A percentile compares a stretch with the other conserved stretches of the same genome.
Conservation (phyloP, 2,329 filamentous ascomycete species). For the Penicillium carneum region DNA sequence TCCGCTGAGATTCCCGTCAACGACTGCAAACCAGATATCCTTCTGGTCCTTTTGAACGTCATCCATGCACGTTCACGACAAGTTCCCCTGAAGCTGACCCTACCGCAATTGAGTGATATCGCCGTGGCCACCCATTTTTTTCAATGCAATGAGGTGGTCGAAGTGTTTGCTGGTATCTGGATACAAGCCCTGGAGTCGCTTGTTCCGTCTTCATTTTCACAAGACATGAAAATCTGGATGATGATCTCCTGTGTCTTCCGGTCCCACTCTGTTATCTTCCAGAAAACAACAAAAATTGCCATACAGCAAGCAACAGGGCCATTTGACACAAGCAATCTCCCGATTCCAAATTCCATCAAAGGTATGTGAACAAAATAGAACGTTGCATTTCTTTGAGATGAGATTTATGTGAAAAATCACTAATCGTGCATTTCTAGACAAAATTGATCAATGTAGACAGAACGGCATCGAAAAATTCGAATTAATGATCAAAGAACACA, state of each 20-base stretch:
- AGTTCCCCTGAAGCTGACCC: neutral
- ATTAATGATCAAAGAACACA: no score
- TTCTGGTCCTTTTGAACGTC: slow-evolving; percentile 1
- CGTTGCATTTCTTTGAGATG: no score
- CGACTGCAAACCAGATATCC: neutral
- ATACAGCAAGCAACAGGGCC: neutral
- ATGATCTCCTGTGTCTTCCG: slow-evolving; percentile 7
- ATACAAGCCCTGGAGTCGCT: neutral
- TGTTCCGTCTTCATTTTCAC: neutral
- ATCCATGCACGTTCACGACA: neutral
- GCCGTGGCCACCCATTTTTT: neutral
- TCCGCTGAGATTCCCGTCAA: neutral
- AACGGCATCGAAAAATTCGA: neutral
- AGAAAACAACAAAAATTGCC: neutral
- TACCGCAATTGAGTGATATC: neutral
- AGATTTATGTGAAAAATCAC: neutral
- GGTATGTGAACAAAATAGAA: neutral
- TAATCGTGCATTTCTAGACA: neutral
- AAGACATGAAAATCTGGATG: neutral
- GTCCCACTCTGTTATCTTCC: neutral
- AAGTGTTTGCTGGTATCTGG: neutral
- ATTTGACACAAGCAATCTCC: neutral
- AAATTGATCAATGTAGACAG: neutral
- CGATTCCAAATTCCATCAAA: neutral
- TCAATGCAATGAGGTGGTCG: neutral